Evolutionary conservation across 1,284 basidiomycete genomes (phyloP), one percentile per base, ranked within the genome.

Genomic region (Rhodofomes roseus): DNA sequence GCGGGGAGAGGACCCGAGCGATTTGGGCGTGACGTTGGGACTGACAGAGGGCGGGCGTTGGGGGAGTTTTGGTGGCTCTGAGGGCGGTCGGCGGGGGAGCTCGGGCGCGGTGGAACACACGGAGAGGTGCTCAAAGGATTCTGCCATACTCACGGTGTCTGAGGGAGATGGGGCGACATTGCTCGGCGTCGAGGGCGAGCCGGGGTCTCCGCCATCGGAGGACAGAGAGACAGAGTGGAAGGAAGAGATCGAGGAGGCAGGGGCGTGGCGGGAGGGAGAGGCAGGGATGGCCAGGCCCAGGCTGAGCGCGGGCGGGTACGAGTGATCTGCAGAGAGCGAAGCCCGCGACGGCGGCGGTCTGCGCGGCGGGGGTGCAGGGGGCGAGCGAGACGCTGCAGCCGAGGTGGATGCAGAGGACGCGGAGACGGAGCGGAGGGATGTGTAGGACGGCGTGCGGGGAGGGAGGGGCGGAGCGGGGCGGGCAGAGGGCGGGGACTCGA

Each of bases 141-240:
- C 89, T 58, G 81, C 78, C 12, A 90, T 77, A 64, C 86, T 88
- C 58, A 76, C 76, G 8, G 78, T 75, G 64, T 89, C 86, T 4
- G 63, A 2, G 80, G 80, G 27, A 74, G 41, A 79, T 67, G 36
- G 78, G 62, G 20, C 78, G 78, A 53, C 73, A 74, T 0, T 79
- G 78, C 1, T 79, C 79, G 69, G 60, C 54, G 57, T 29, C 25
- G 52, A 50, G 14, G 51, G 40, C 34, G 56, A 43, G 4, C 73
- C 70, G 61, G 82, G 82, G 29, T 79, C 72, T 20, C 72, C 75
- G n/a, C 79, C 79, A 62, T 89, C 86, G 9, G 86, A 88, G 2
- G 89, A 91, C 4, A 92, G 79, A 0, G 90, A 92, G 18, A 92
- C 86, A 0, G 90, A 91, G 65, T 90, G 89, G 62, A 92, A 90